Conservation (phyloP, 2,329 filamentous ascomycete genomes). For the Trichoderma aggressivum region DNA sequence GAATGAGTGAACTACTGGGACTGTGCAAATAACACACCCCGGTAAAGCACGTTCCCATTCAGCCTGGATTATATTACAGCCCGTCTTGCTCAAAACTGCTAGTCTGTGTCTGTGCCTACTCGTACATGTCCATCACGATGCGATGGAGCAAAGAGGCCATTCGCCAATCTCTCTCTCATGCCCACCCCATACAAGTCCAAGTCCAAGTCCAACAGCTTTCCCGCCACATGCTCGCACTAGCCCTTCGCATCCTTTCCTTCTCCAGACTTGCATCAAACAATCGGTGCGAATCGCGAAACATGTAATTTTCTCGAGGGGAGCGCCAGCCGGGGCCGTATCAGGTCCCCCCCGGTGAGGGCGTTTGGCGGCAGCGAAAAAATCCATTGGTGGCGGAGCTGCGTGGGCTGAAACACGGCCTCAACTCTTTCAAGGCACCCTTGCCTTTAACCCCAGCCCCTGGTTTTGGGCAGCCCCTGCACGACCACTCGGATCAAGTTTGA, state of each 20-base stretch:
- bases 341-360: background rate
- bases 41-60: background rate
- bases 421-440: background rate
- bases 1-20: background rate
- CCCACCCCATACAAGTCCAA: background rate
- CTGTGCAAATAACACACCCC: background rate
- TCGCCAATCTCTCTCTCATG: conserved; percentile 2
- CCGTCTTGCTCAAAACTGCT: background rate
- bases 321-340: conserved; percentile 4
- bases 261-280: background rate
- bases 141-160: background rate
- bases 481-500: background rate
- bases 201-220: background rate
- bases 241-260: background rate
- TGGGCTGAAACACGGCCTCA: conserved; percentile 9
- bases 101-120: background rate
- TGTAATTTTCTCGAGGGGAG: conserved; percentile 5
- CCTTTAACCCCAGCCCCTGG: background rate
- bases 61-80: background rate
- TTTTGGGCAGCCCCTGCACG: background rate
- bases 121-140: background rate
- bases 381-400: conserved; percentile 8
- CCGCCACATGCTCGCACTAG: background rate
- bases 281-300: conserved; percentile 11
- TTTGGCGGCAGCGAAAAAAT: background rate